Conservation (phyloP, 2,329 filamentous ascomycete species). For the Cladosporium sp. region DNA sequence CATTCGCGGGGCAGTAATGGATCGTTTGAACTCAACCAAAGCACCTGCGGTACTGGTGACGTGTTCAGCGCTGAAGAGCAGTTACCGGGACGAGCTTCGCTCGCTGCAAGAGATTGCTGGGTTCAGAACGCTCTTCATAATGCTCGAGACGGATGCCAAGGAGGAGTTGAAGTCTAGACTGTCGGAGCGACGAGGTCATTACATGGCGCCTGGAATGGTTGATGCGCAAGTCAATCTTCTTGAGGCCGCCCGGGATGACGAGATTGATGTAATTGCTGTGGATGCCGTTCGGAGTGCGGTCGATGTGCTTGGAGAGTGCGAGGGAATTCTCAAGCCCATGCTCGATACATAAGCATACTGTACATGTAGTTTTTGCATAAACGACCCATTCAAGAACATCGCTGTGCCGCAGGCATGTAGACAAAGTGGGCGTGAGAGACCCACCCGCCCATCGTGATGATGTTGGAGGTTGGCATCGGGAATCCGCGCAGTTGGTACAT, state of each 20-base stretch:
- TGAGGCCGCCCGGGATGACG: conserved; percentile 27
- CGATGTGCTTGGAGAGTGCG: conserved; percentile 2
- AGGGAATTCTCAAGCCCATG: background rate
- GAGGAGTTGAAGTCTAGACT: conserved; percentile 31
- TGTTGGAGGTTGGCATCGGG: no score
- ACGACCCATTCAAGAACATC: no score
- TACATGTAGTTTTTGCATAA: no score
- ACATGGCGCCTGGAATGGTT: conserved; percentile 36
- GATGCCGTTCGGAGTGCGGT: conserved; percentile 14
- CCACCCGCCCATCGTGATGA: no score
- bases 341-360: background rate
- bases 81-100: conserved; percentile 34
- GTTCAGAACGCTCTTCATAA: conserved; percentile 31
- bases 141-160: conserved; percentile 30
- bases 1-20: conserved; percentile 5
- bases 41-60: conserved; percentile 34
- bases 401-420: no score
- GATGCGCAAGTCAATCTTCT: conserved; percentile 32
- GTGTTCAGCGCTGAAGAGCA: conserved; percentile 37
- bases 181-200: conserved; percentile 30
- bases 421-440: no score
- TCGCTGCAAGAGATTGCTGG: conserved; percentile 15
- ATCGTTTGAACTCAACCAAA: conserved; percentile 19
- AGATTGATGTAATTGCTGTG: conserved; percentile 36
- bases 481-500: no score